phyloP scores from a whole-genome alignment of 306 rosid genomes.

The Glycine tomentella region DNA sequence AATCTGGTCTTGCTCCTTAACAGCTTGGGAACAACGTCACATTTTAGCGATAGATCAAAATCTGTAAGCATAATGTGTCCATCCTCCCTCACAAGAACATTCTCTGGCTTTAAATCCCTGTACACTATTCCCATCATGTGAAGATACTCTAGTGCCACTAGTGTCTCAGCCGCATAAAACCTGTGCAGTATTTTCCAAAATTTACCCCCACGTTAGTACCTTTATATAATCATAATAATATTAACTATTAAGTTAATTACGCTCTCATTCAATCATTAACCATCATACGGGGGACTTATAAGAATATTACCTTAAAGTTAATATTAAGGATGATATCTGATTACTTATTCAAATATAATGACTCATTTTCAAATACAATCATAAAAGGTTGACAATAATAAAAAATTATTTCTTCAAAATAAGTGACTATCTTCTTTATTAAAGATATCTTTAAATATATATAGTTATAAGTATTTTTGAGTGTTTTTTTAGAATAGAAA shows the following conservation, averaged over 20 bases:
- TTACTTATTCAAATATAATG: too few species aligned
- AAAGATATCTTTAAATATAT: too few species aligned
- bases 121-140: constrained; percentile 99
- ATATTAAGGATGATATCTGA: too few species aligned
- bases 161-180: constrained; percentile 93
- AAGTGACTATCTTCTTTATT: not conserved
- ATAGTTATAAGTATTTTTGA: too few species aligned
- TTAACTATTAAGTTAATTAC: not conserved
- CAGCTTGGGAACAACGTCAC: constrained; percentile 89
- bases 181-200: constrained; percentile 42
- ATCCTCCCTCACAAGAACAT: constrained; percentile 89
- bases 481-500: too few species aligned
- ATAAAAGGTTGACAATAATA: constrained; percentile 51
- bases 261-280: not conserved
- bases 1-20: constrained; percentile 53
- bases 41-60: constrained; percentile 92
- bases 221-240: not conserved
- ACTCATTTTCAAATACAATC: constrained; percentile 54
- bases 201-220: not conserved
- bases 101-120: constrained; percentile 96
- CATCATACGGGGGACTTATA: too few species aligned
- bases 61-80: constrained; percentile 98
- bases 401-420: not conserved
- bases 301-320: not conserved
- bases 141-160: constrained; percentile 84